Conservation (phyloP, 305 asterid genomes). For the Fraxinus greggii region DNA sequence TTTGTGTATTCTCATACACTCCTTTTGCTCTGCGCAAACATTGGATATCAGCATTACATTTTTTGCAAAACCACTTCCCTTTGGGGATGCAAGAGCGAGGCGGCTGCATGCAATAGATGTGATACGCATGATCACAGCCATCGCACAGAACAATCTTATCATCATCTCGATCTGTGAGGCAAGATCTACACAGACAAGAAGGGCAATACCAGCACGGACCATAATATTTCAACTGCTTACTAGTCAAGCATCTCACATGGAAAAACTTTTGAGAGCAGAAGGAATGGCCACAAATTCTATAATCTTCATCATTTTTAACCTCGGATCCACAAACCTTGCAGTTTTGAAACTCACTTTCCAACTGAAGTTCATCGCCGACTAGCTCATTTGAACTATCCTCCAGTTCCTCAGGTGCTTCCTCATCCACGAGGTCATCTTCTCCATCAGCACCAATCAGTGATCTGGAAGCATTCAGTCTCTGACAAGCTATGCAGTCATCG, state of each 20-base stretch:
- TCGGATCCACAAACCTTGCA: conserved; percentile 65
- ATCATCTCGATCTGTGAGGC: conserved; percentile 73
- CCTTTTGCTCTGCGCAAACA: conserved; percentile 49
- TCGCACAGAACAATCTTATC: conserved; percentile 87
- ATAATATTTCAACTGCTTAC: conserved; percentile 51
- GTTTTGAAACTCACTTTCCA: conserved; percentile 13
- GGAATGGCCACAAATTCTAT: conserved; percentile 67
- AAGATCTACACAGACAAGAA: conserved; percentile 81
- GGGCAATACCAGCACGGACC: conserved; percentile 92
- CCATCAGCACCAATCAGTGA: conserved; percentile 28
- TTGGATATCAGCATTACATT: conserved; percentile 54
- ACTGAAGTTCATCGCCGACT: conserved; percentile 26
- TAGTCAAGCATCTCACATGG: conserved; percentile 75
- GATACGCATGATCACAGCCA: conserved; percentile 92
- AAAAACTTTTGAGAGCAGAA: conserved; percentile 81
- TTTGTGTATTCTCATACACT: conserved; percentile 39
- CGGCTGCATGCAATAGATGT: conserved; percentile 82
- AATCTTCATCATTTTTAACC: conserved; percentile 44
- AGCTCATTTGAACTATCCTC: conserved; percentile 59
- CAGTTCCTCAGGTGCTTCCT: conserved; percentile 37
- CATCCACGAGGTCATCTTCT: conserved; percentile 34
- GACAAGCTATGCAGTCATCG: conserved; percentile 72
- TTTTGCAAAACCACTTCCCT: conserved; percentile 82
- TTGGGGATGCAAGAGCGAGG: conserved; percentile 54
- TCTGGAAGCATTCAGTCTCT: conserved; percentile 44